Base-by-base conservation (phyloP, 2,329 filamentous ascomycete genomes). In the Colletotrichum magnum region DNA sequence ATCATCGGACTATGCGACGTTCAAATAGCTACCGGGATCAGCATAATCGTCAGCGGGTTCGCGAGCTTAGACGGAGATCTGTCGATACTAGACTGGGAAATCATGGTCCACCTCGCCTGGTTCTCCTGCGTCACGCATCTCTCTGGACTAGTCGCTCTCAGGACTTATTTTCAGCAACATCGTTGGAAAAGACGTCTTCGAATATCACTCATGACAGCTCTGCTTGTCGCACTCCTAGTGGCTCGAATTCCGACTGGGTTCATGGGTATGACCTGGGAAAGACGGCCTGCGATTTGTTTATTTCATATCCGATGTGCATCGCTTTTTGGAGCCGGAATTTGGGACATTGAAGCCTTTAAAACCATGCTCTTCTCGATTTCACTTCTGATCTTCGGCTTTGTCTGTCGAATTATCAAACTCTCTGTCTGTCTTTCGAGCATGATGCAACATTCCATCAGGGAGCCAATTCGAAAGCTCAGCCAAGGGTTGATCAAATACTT, bases 101-200 rank as follows among this genome's bases (percentile, higher is more conserved):
- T 77, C 1, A 70, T 76, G 10, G 74, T 77, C 15, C 68, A 77
- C 36, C 67, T 80, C 0, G 77, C 75, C 1, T 81, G 78, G 78
- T 76, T 80, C 51, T 75, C 77, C 5, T 73, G 73, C 6, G 18
- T 78, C 2, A 81, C 78, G 0, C 78, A 81, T 47, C 18, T 63
- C 2, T 56, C 60, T 4, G 51, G 39, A 5, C 26, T 63, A 4
- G 54, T 39, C 9, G 12, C 9, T 2, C n/a, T 62, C 3, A 28
- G 39, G 2, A 56, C 39, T 18, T 39, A 48, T 2, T n/a, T 56
- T 0, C 26, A 56, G 2, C 21, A 9, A 5, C 41, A 56, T 16
- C 13, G 6, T 2, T 2, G n/a, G 18, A 36, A 56, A 9, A 48
- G 15, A 7, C n/a, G 10, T 2, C 12, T 45, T 1, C 12, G 59